Conservation (phyloP, 306 rosid species). For the Cercis canadensis region DNA sequence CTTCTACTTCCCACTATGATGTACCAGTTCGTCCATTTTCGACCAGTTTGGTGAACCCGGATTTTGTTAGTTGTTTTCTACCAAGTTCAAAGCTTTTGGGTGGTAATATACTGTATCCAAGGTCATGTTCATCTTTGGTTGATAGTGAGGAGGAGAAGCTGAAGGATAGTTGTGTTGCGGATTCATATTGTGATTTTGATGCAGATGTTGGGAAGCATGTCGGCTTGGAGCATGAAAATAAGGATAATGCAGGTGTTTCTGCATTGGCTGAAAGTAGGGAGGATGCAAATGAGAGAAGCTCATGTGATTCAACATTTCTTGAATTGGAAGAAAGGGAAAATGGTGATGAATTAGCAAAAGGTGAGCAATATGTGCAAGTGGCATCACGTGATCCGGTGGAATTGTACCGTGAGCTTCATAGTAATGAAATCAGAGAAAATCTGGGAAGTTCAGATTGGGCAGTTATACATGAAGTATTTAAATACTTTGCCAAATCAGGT, state of each 20-base stretch:
- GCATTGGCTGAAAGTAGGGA: slow-evolving; percentile 35
- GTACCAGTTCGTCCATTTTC: slow-evolving; percentile 41
- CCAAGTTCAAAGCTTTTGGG: slow-evolving; percentile 40
- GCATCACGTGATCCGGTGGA: slow-evolving; percentile 59
- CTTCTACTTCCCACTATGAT: slow-evolving; percentile 24
- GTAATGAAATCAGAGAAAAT: slow-evolving; percentile 42
- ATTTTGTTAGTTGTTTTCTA: not conserved
- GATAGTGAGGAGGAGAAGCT: slow-evolving; percentile 30
- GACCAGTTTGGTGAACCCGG: slow-evolving; percentile 35
- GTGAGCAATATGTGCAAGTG: slow-evolving; percentile 44
- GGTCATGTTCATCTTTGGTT: slow-evolving; percentile 49
- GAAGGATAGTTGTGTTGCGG: slow-evolving; percentile 29
- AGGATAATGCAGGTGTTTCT: slow-evolving; percentile 28
- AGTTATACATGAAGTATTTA: slow-evolving; percentile 44
- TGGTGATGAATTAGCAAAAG: slow-evolving; percentile 33
- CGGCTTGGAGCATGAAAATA: slow-evolving; percentile 42
- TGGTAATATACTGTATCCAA: slow-evolving; percentile 18
- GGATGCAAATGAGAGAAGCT: slow-evolving; percentile 37
- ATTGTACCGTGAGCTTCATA: slow-evolving; percentile 58
- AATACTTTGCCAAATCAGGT: slow-evolving; percentile 61
- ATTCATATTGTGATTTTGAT: slow-evolving; percentile 44
- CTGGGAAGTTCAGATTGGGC: slow-evolving; percentile 52
- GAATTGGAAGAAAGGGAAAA: slow-evolving; percentile 42
- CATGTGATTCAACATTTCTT: slow-evolving; percentile 29
- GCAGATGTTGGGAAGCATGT: slow-evolving; percentile 54